phyloP scores from a whole-genome alignment of 208 protist species.

The Leishmania gerbilli region DNA sequence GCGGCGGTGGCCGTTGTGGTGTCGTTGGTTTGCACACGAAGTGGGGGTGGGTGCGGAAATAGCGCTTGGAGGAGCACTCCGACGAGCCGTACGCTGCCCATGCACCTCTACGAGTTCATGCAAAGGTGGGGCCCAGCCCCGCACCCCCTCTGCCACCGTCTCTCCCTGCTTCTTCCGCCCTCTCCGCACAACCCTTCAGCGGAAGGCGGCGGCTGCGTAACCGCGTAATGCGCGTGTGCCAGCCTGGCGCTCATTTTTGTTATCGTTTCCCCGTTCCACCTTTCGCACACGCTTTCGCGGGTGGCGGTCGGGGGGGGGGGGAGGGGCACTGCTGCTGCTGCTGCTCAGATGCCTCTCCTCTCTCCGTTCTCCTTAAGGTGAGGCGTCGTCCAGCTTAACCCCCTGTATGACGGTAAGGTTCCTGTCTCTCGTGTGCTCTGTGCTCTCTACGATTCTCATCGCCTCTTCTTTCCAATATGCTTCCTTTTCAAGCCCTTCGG shows the following conservation, averaged over 20 bases:
- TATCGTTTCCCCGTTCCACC: neutral
- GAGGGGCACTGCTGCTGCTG: neutral
- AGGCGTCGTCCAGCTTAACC: neutral
- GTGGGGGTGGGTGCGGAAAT: neutral
- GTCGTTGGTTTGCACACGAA: neutral
- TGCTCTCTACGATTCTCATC: neutral
- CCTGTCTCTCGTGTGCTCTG: neutral
- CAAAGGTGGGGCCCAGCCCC: neutral
- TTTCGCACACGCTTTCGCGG: neutral
- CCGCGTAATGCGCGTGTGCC: neutral
- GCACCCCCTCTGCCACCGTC: neutral
- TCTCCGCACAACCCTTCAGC: neutral
- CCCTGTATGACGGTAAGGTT: neutral
- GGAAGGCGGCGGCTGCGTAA: neutral
- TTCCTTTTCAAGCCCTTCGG: neutral
- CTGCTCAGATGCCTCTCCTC: neutral
- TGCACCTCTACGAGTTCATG: neutral
- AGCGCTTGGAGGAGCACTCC: too few relatives aligned
- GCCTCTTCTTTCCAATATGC: neutral
- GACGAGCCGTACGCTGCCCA: neutral
- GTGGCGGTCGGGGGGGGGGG: neutral
- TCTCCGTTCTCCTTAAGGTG: neutral
- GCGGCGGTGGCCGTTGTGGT: neutral
- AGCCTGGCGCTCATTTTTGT: neutral
- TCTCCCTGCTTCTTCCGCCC: neutral